Evolutionary conservation across 2,329 filamentous ascomycete genomes (phyloP).

Genomic region (Colletotrichum paranaense): DNA sequence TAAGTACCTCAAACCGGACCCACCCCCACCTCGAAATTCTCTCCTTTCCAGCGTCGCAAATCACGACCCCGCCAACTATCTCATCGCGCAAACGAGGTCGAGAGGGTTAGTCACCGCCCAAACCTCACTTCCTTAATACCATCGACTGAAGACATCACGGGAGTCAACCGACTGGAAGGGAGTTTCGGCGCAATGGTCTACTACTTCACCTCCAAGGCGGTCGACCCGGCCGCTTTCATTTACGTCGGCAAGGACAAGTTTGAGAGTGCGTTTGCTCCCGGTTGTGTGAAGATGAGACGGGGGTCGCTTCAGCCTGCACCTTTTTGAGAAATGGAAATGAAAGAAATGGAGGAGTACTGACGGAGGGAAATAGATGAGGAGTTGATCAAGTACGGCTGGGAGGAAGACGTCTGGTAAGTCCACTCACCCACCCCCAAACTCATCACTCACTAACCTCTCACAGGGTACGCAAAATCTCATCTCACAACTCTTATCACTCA

Average conservation of each 20-base stretch:
- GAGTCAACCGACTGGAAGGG: background rate
- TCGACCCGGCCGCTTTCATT: conserved; percentile 85
- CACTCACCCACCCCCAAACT: background rate
- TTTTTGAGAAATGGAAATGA: background rate
- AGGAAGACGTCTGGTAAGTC: conserved; percentile 91
- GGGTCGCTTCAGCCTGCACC: background rate
- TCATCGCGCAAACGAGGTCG: background rate
- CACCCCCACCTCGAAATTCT: conserved; percentile 35
- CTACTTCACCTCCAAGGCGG: conserved; percentile 91
- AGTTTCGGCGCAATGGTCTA: conserved; percentile 78
- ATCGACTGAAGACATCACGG: no score
- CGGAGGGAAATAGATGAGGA: conserved; percentile 80
- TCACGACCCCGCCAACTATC: background rate
- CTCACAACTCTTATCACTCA: conserved; percentile 14
- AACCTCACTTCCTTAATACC: no score
- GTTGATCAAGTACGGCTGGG: conserved; percentile 92
- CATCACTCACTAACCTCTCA: conserved; percentile 3
- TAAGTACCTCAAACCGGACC: background rate
- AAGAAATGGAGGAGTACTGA: background rate
- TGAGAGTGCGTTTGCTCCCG: conserved; percentile 77
- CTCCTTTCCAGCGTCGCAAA: conserved; percentile 14
- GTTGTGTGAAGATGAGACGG: conserved; percentile 22
- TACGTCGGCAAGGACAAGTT: conserved; percentile 99
- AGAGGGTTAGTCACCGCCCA: no score
- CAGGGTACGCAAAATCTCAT: conserved; percentile 42